Evolutionary conservation across 495 filamentous ascomycete species (phyloP).

Genomic region (Durotheca rogersii): DNA sequence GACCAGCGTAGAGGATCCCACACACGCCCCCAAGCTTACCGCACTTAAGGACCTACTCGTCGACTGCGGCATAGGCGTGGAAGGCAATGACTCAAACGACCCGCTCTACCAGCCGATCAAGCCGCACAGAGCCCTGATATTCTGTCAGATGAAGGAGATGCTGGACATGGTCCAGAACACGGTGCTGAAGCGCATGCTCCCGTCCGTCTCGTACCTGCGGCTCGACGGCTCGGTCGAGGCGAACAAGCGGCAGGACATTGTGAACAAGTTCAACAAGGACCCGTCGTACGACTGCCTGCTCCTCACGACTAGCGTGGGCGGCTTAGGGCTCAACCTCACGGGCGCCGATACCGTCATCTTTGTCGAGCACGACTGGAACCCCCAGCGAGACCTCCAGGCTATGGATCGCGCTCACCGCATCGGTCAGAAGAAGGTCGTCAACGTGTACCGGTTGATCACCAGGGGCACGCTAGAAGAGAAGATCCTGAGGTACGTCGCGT

Average conservation of each 20-base stretch:
- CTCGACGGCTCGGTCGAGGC: constrained; percentile 91
- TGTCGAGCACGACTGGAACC: constrained; percentile 99
- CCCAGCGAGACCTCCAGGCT: constrained; percentile 96
- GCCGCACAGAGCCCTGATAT: constrained; percentile 91
- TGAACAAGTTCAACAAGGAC: constrained; percentile 97
- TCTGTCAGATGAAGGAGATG: constrained; percentile 99
- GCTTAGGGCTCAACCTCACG: constrained; percentile 90
- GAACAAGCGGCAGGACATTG: constrained; percentile 87
- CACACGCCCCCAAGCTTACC: constrained; percentile 88
- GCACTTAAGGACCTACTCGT: constrained; percentile 86
- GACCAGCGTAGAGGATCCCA: constrained; percentile 76
- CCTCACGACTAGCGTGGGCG: constrained; percentile 91
- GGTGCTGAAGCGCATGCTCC: constrained; percentile 81
- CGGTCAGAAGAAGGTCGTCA: constrained; percentile 98
- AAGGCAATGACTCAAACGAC: constrained; percentile 65
- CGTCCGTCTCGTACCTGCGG: constrained; percentile 83
- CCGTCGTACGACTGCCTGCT: constrained; percentile 92
- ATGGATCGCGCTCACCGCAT: constrained; percentile 99
- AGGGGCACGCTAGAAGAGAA: constrained; percentile 97
- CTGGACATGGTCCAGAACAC: constrained; percentile 95
- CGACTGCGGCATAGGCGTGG: constrained; percentile 90
- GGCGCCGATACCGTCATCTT: constrained; percentile 99
- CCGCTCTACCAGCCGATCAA: constrained; percentile 72
- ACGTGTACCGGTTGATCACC: constrained; percentile 96
- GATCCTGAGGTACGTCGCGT: constrained; percentile 60